Evolutionary conservation across 139 green algal species (phyloP), one percentile per base, ranked within the genome.

Genomic region (Chlorella sp.): DNA sequence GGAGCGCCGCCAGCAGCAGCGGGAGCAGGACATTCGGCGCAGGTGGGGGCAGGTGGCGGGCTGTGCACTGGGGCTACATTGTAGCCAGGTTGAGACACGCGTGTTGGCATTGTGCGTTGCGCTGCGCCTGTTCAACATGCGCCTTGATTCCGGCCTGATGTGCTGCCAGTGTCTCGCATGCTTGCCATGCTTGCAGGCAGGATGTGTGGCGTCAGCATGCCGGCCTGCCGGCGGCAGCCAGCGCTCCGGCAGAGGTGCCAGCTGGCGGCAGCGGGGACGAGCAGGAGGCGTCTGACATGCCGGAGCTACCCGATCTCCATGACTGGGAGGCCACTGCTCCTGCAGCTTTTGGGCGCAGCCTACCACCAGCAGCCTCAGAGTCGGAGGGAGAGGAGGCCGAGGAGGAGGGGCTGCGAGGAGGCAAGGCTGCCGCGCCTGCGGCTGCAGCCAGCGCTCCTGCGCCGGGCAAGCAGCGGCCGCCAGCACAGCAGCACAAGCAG

Each of bases 241-340:
- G 14, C 30, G 38, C 30, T 2, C 32, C 68, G 1, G 22, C 69
- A 6, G 67, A 32, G 4, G 67, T 16, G 13, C 4, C 51, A 60
- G 51, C 44, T 19, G 73, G 17, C 40, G 40, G 28, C 58, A 74
- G 41, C 40, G 54, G 41, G 36, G 54, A 54, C 16, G 40, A 43
- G 64, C 43, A 62, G 20, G 64, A 76, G 3, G 28, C 20, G 32
- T 73, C 58, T 32, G 79, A 84, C 43, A 84, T 76, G 62, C 79
- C 79, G 19, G 79, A 65, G 3, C 79, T 76, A 17, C 64, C 79
- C 14, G 79, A 84, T 46, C 64, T 64, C 43, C 64, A 76, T 44
- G 79, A 76, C 60, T 75, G 79, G 79, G 62, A 76, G 77, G 46
- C 77, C 67, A 46, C 60, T 30, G 77, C 77, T 2, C 77, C 77